These are phyloP conservation scores for Phaeosphaeria sp. DNA, from an alignment of 2,329 filamentous ascomycete species.

Conservation along the genomic window DNA sequence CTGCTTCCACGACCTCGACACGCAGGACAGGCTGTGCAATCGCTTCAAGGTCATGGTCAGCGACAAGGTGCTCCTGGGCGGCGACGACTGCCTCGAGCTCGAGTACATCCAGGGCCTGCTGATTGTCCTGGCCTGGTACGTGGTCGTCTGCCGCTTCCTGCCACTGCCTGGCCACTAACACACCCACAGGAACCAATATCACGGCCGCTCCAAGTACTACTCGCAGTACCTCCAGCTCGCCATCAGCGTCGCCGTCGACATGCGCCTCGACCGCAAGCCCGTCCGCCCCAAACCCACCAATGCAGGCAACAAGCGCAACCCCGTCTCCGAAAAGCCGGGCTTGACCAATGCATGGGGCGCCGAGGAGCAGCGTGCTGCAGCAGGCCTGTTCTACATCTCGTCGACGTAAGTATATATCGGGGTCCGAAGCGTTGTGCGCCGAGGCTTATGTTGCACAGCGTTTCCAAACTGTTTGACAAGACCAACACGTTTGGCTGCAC, in stretches of 20 bases:
- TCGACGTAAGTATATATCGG: conserved; percentile 44
- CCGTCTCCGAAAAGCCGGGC: conserved; percentile 20
- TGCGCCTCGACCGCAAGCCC: conserved; percentile 36
- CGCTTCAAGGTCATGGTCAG: conserved; percentile 40
- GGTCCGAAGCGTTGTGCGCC: not conserved
- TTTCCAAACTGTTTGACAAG: conserved; percentile 48
- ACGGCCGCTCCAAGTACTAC: conserved; percentile 35
- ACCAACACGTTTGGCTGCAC: conserved; percentile 45
- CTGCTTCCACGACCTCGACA: conserved; percentile 40
- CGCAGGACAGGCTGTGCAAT: conserved; percentile 42
- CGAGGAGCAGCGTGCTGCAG: conserved; percentile 54
- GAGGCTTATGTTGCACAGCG: conserved; percentile 30
- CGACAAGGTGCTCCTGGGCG: conserved; percentile 38
- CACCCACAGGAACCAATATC: conserved; percentile 42
- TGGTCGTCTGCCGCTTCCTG: not conserved
- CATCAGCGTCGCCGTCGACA: conserved; percentile 39
- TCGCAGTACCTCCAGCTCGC: conserved; percentile 41
- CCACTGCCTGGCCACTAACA: conserved; percentile 2
- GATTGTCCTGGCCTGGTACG: conserved; percentile 37
- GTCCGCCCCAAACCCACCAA: conserved; percentile 21
- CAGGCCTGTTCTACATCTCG: conserved; percentile 53
- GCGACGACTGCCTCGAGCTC: conserved; percentile 33
- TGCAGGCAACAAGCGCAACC: conserved; percentile 30
- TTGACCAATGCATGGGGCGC: conserved; percentile 31
- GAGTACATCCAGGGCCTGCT: conserved; percentile 39